Base-by-base conservation (phyloP, 768 basidiomycete species). In the Collybia sp. region DNA sequence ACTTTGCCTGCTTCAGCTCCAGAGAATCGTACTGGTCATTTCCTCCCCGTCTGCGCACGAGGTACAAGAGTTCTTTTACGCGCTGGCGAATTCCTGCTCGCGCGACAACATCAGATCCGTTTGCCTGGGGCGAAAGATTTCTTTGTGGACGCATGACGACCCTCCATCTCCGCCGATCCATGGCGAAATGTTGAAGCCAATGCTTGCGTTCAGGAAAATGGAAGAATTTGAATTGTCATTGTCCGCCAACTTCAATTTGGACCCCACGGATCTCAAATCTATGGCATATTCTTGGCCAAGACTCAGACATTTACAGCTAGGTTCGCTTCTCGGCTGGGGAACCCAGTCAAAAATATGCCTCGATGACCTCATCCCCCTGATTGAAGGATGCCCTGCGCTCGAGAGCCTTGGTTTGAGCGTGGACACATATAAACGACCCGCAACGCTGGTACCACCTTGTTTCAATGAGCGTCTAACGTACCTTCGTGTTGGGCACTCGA, bases 311-410 rank as follows among this genome's bases (percentile, higher is more conserved):
- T 25, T 47, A 10, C 46, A 42, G 33, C 33, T 47, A 4, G 40
- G 46, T 42, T 47, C 39, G 30, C 8, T 20, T 8, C 31, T 47
- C 11, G 46, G 46, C 9, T 47, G 46, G 40, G 41, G 38, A n/a
- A n/a, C n/a, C n/a, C n/a, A n/a, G n/a, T n/a, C 38, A 35, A 15
- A 30, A 10, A 10, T 47, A 39, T 12, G 40, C 32, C 15, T 17
- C 42, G 32, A 47, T 40, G 46, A 34, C 36, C 17, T 47, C 30
- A 20, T 42, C 19, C 40, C 46, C 20, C n/a, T 42, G 8, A 32
- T 43, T 30, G 33, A 34, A 16, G 33, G 19, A 15, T 47, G 46
- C 36, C 46, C 40, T n/a, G 40, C 36, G 2, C 38, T 47, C 13
- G 33, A 47, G 20, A 32, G 25, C 9, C 12, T 42, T 13, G 40